Base-by-base conservation (phyloP, 495 filamentous ascomycete species). In the Staphylotrichum longicolle region DNA sequence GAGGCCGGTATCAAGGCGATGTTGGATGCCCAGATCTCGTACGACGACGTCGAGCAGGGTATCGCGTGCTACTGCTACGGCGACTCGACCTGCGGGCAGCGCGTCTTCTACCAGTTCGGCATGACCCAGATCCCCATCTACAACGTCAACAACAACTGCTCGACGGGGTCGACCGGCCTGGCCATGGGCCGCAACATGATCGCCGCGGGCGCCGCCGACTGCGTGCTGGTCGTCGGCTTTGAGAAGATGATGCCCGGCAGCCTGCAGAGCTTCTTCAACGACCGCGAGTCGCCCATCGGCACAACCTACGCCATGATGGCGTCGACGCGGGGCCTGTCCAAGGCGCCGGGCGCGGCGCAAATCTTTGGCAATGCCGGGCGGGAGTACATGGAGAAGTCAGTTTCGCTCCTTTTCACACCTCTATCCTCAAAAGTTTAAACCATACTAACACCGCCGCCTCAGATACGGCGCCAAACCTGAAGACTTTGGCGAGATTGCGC, bases 71-170 rank as follows among this genome's bases (percentile, higher is more conserved):
- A 96, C 74, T 93, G 91, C 78, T 98, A 96, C 71, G 94, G 91
- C 66, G 94, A 98, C 77, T 90, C 86, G 55, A 96, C 94, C 50
- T 93, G 89, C 68, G 94, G 94, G 33, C 94, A 98, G 81, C 87
- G 94, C 51, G 92, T 97, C 64, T 97, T 98, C 79, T 98, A 98
- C 75, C 94, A 98, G 77, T 96, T 98, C 73, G 94, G 94, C 74
- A 91, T 98, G 85, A 97, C 91, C 39, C 80, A 88, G 67, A 97
- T 96, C 65, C 94, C 94, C 63, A 91, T 97, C 72, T 89, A 93
- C 81, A 97, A 97, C 70, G 90, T 96, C 70, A 96, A 96, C 83
- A 98, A 98, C 80, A 97, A 97, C 78, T 98, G 94, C 82, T 88
- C 90, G 1, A 98, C 94, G 2, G 94, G 94, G 3, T 89, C 86